phyloP scores from a whole-genome alignment of 1,284 basidiomycete species.

The Mycena citricolor region DNA sequence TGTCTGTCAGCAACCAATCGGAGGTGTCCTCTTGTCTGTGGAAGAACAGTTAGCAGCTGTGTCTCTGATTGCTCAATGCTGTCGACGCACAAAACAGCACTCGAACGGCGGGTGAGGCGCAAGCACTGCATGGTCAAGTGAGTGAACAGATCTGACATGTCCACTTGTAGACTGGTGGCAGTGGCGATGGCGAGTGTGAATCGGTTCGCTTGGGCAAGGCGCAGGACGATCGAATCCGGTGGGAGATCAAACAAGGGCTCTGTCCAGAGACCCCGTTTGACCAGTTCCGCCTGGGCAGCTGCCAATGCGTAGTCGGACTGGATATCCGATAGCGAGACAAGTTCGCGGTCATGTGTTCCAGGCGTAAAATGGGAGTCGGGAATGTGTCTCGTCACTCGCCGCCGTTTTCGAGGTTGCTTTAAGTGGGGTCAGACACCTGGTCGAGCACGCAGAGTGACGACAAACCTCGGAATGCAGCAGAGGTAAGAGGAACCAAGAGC shows the following conservation, averaged over 20 bases:
- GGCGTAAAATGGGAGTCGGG: conserved; percentile 71
- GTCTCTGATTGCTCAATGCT: conserved; percentile 12
- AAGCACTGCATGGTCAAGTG: conserved; percentile 81
- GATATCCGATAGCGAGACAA: conserved; percentile 82
- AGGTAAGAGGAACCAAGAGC: conserved; percentile 82
- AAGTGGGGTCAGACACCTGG: conserved; percentile 18
- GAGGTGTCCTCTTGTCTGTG: conserved; percentile 63
- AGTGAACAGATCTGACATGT: conserved; percentile 86
- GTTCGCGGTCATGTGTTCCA: conserved; percentile 67
- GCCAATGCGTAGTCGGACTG: conserved; percentile 83
- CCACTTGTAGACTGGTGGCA: conserved; percentile 76
- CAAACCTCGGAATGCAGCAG: conserved; percentile 41
- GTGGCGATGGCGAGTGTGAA: conserved; percentile 81
- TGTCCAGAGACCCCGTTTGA: conserved; percentile 38
- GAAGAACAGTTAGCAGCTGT: conserved; percentile 22
- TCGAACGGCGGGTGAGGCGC: conserved; percentile 61
- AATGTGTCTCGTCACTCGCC: conserved; percentile 72
- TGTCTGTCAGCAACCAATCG: conserved; percentile 82
- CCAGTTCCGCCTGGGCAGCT: conserved; percentile 76
- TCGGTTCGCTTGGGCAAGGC: conserved; percentile 77
- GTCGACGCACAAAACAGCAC: conserved; percentile 53
- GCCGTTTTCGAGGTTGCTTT: conserved; percentile 61
- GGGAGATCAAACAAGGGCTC: conserved; percentile 38
- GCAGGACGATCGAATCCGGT: conserved; percentile 73
- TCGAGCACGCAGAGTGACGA: conserved; percentile 9